Percentiles rank a stretch among this genome's conserved stretches.
Evolutionary conservation across 2,329 filamentous ascomycete species (phyloP).

Genomic region (Raffaelea arxii): DNA sequence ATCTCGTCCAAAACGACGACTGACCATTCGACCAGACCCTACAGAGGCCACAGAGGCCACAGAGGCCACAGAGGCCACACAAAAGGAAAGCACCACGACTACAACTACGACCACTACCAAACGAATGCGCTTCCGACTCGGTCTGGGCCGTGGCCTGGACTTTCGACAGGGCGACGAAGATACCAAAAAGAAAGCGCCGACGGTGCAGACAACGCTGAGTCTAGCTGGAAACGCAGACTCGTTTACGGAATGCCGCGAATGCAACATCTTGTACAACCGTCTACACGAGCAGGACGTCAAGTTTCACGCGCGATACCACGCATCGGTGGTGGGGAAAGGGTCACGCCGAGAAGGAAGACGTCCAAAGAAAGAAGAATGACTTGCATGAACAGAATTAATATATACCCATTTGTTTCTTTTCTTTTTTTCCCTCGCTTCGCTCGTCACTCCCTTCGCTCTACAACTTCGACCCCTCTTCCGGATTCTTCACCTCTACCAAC

Average conservation of each 20-base stretch:
- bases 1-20: constrained; percentile 9
- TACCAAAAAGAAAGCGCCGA: constrained; percentile 6
- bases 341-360: neutral
- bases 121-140: constrained; percentile 6
- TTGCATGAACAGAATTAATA: too few species aligned
- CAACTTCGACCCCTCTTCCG: constrained; percentile 11
- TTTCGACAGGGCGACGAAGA: neutral
- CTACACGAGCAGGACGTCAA: constrained; percentile 32
- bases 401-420: neutral
- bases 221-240: constrained; percentile 19
- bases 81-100: neutral
- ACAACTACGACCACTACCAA: constrained; percentile 2
- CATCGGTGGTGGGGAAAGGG: constrained; percentile 15
- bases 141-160: neutral
- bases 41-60: neutral
- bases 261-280: constrained; percentile 34
- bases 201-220: constrained; percentile 31
- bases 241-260: constrained; percentile 30
- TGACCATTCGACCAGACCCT: constrained; percentile 10
- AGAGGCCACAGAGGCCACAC: neutral
- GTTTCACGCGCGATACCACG: constrained; percentile 27
- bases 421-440: too few species aligned
- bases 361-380: too few species aligned
- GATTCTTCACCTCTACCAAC: constrained; percentile 15
- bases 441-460: too few species aligned